phyloP scores from a whole-genome alignment of 2,329 filamentous ascomycete species.

The Thyridium curvatum region DNA sequence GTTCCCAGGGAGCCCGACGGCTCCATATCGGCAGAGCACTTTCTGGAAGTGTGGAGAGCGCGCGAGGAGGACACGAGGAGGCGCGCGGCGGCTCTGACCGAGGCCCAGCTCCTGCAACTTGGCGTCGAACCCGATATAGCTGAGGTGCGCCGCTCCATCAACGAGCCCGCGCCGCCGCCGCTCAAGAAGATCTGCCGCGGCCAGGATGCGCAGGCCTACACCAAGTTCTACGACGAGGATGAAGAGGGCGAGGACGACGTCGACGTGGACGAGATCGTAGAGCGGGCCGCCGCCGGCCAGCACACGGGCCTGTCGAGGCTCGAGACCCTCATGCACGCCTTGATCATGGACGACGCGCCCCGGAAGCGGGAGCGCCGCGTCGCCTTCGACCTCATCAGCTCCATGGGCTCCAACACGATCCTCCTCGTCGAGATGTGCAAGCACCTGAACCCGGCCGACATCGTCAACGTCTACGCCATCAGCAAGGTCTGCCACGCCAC shows the following conservation, averaged over 20 bases:
- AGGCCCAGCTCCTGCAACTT: too few species aligned
- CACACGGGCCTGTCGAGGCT: too few species aligned
- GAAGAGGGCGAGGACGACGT: slow-evolving; percentile 10
- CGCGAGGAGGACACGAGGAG: too few species aligned
- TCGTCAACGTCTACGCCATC: slow-evolving; percentile 59
- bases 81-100: neutral
- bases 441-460: slow-evolving; percentile 45
- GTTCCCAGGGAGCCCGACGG: too few species aligned
- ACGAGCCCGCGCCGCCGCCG: too few species aligned
- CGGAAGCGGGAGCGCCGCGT: neutral
- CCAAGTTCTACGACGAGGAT: neutral
- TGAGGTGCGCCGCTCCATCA: too few species aligned
- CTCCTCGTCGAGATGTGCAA: slow-evolving; percentile 49
- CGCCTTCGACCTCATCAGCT: slow-evolving; percentile 34
- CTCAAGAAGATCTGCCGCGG: too few species aligned
- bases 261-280: slow-evolving; percentile 24
- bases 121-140: too few species aligned
- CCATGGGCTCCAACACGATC: slow-evolving; percentile 37
- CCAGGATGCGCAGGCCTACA: too few species aligned
- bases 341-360: too few species aligned
- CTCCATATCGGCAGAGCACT: too few species aligned
- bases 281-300: neutral
- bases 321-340: neutral
- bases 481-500: slow-evolving; percentile 56
- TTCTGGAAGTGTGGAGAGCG: too few species aligned